These are phyloP conservation scores for Xerophyta viscosa DNA, from an alignment of 106 monocot species.

Conservation along the genomic window DNA sequence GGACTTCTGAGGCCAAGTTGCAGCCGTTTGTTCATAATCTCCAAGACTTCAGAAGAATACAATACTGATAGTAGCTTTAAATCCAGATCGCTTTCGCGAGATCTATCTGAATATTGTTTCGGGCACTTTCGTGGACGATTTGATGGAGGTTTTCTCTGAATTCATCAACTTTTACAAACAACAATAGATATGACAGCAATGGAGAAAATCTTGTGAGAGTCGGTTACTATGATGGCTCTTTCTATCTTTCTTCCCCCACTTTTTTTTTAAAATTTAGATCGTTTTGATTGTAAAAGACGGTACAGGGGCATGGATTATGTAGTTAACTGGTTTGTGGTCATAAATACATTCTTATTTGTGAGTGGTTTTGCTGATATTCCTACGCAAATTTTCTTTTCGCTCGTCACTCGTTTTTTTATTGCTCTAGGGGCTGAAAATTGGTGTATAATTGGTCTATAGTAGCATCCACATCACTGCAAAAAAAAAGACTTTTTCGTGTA, in stretches of 20 bases:
- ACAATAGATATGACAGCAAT: background rate
- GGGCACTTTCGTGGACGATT: slow-evolving; percentile 5
- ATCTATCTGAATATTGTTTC: slow-evolving; percentile 12
- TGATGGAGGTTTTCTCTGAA: slow-evolving; percentile 8
- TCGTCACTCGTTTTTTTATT: background rate
- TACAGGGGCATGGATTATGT: slow-evolving; percentile 5
- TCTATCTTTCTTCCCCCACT: no score
- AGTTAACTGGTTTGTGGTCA: background rate
- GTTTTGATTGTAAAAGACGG: background rate
- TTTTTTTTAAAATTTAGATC: background rate
- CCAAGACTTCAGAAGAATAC: slow-evolving; percentile 9
- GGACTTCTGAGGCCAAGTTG: slow-evolving; percentile 15
- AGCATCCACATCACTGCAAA: no score
- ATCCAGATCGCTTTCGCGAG: slow-evolving; percentile 6
- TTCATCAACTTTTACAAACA: background rate
- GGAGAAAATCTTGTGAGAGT: background rate
- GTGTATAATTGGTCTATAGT: no score
- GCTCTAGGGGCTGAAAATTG: background rate
- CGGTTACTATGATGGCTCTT: background rate
- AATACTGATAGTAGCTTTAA: background rate
- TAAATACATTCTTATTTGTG: slow-evolving; percentile 4
- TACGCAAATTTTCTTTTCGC: background rate
- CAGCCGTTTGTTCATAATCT: background rate
- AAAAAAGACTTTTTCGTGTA: no score
- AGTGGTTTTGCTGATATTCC: slow-evolving; percentile 7